Percentiles rank a stretch among this genome's conserved stretches.
phyloP scores from a whole-genome alignment of 140 eudicot genomes.

The Anethum foeniculum region DNA sequence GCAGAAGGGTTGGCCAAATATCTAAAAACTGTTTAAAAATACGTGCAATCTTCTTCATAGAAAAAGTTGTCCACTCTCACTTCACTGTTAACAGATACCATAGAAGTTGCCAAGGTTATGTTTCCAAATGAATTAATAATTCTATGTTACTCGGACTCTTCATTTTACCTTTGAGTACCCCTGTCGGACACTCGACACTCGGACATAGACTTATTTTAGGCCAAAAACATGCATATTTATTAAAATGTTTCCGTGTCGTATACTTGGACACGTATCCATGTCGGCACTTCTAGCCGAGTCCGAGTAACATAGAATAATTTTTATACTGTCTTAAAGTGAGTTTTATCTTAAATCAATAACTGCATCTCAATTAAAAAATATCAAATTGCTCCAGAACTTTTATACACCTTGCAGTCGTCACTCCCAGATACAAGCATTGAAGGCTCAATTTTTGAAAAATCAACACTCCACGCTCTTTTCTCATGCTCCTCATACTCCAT shows the following conservation, averaged over 20 bases:
- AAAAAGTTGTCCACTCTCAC: constrained; percentile 2
- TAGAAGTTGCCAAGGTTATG: background rate
- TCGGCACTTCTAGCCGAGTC: too few relatives aligned
- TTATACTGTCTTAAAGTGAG: background rate
- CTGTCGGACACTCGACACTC: too few relatives aligned
- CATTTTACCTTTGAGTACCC: too few relatives aligned
- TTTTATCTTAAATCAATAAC: background rate
- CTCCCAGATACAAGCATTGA: constrained; percentile 95
- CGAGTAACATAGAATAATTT: background rate
- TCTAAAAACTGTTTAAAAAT: background rate
- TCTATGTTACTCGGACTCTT: too few relatives aligned
- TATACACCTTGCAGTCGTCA: constrained; percentile 85
- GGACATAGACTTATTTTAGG: too few relatives aligned
- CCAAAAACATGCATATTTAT: too few relatives aligned
- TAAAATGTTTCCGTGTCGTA: too few relatives aligned
- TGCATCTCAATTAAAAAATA: background rate
- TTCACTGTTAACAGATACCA: background rate
- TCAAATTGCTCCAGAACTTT: background rate
- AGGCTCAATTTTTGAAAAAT: constrained; percentile 85
- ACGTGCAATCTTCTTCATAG: background rate
- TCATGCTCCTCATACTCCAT: constrained; percentile 98
- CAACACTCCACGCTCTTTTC: constrained; percentile 98
- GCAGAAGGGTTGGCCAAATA: background rate
- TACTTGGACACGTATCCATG: too few relatives aligned
- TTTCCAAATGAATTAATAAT: background rate